Conservation (phyloP, 768 basidiomycete genomes). For the Suillus plorans region DNA sequence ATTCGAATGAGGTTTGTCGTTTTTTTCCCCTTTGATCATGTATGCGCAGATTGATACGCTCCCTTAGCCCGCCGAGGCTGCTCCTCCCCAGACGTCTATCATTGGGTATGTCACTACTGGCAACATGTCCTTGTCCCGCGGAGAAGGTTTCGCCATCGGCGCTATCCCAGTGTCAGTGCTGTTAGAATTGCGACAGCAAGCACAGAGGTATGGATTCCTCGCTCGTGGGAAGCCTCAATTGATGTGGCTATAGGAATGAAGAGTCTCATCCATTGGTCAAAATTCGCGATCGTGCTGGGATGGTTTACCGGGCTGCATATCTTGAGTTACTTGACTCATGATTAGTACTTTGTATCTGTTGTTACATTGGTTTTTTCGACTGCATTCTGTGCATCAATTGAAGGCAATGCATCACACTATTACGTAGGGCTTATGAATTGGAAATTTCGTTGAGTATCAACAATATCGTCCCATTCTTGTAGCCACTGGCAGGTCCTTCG, state of each 20-base stretch:
- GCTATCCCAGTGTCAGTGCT: slow-evolving; percentile 59
- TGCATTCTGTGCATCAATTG: neutral
- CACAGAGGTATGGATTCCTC: slow-evolving; percentile 31
- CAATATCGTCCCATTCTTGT: neutral
- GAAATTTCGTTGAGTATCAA: neutral
- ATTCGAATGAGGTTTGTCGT: slow-evolving; percentile 30
- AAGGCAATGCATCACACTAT: neutral
- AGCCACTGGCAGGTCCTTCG: neutral
- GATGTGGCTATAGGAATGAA: slow-evolving; percentile 17
- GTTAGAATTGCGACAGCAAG: slow-evolving; percentile 53
- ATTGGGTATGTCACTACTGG: slow-evolving; percentile 89
- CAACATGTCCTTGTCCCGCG: slow-evolving; percentile 75
- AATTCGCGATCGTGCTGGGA: slow-evolving; percentile 60
- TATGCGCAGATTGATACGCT: slow-evolving; percentile 4
- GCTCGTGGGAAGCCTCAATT: neutral
- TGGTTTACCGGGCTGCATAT: slow-evolving; percentile 51
- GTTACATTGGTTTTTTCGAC: neutral
- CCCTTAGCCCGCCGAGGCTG: slow-evolving; percentile 44
- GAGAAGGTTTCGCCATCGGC: slow-evolving; percentile 77
- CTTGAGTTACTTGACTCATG: slow-evolving; percentile 37
- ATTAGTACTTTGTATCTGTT: neutral
- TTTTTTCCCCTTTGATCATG: slow-evolving; percentile 2
- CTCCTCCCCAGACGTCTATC: slow-evolving; percentile 43
- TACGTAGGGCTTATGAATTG: neutral
- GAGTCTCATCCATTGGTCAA: slow-evolving; percentile 51